These are phyloP conservation scores for Trichophyton rubrum DNA, from an alignment of 2,329 filamentous ascomycete genomes.

Conservation along the genomic window DNA sequence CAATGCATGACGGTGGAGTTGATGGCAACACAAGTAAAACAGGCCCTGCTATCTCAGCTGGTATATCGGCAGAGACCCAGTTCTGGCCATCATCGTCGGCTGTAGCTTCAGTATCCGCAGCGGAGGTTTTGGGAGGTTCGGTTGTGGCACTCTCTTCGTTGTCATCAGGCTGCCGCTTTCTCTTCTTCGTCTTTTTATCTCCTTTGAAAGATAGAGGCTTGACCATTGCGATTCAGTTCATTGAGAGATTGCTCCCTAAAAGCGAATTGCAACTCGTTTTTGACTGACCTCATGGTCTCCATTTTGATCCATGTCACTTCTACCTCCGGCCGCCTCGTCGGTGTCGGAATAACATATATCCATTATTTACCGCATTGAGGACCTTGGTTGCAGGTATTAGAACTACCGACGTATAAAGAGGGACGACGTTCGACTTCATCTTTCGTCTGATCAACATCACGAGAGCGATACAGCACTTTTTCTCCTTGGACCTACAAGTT, in stretches of 20 bases:
- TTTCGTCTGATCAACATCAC: not conserved
- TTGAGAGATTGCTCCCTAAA: not conserved
- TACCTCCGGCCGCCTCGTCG: too few relatives aligned
- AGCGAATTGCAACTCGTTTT: not conserved
- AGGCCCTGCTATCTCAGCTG: constrained; percentile 66
- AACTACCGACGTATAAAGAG: not conserved
- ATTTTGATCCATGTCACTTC: too few relatives aligned
- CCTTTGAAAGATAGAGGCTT: constrained; percentile 92
- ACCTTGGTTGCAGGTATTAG: not conserved
- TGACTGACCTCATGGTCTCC: too few relatives aligned
- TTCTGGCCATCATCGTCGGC: constrained; percentile 56
- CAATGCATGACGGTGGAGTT: constrained; percentile 58
- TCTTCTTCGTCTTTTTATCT: constrained; percentile 90
- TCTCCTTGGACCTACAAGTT: not conserved
- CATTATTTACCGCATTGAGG: not conserved
- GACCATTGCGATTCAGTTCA: constrained; percentile 33
- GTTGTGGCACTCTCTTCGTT: constrained; percentile 28
- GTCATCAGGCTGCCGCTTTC: constrained; percentile 56
- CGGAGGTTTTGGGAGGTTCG: constrained; percentile 20
- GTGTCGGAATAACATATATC: not conserved
- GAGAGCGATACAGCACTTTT: not conserved
- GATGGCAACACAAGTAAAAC: constrained; percentile 72
- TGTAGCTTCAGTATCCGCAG: constrained; percentile 10
- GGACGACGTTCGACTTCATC: not conserved
- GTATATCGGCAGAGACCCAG: constrained; percentile 75